Conservation (phyloP, 441 rosid species). For the Melastoma candidum region DNA sequence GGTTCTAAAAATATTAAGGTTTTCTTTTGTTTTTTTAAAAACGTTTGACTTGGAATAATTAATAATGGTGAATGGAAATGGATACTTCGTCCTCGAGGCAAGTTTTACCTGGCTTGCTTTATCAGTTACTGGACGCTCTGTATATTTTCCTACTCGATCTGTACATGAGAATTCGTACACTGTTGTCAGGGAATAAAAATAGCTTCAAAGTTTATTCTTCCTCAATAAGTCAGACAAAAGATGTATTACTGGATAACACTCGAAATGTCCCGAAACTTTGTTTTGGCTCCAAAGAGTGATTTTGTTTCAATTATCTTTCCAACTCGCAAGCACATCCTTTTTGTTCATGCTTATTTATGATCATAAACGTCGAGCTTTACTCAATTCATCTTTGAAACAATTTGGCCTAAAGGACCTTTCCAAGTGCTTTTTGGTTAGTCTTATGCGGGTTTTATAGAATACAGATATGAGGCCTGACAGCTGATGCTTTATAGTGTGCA, state of each 20-base stretch:
- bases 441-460: too few relatives aligned
- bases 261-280: not conserved
- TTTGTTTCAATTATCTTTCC: too few relatives aligned
- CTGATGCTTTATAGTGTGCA: not conserved
- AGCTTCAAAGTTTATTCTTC: not conserved
- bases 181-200: not conserved
- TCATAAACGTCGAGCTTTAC: too few relatives aligned
- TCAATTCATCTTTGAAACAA: too few relatives aligned
- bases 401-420: too few relatives aligned
- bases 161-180: not conserved
- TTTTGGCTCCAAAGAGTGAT: too few relatives aligned
- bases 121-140: not conserved
- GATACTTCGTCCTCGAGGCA: conserved; percentile 85
- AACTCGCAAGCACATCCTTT: too few relatives aligned
- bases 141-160: not conserved
- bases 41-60: conserved; percentile 28
- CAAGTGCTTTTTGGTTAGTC: too few relatives aligned
- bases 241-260: too few relatives aligned
- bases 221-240: not conserved
- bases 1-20: not conserved
- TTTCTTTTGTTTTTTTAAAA: not conserved
- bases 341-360: too few relatives aligned
- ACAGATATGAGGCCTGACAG: too few relatives aligned
- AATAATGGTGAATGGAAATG: conserved; percentile 84
- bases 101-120: conserved; percentile 11